These are phyloP conservation scores for Paecilomyces formosus DNA, from an alignment of 2,329 filamentous ascomycete genomes.

Conservation along the genomic window DNA sequence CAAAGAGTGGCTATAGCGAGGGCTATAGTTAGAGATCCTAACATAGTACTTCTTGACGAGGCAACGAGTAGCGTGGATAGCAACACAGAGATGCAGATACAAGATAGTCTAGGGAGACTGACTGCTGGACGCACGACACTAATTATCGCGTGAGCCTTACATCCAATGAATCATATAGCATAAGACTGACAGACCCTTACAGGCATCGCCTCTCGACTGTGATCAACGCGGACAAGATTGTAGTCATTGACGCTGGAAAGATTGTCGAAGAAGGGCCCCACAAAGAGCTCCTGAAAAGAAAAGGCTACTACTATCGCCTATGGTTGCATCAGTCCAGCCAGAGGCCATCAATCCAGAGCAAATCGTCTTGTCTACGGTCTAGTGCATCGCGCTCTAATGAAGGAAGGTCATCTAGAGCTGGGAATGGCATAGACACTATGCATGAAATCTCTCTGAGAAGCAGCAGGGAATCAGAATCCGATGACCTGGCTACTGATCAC, in stretches of 20 bases:
- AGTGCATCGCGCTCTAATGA: neutral
- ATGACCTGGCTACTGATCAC: neutral
- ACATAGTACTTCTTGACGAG: slow-evolving; percentile 43
- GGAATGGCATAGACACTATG: neutral
- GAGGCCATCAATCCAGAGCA: neutral
- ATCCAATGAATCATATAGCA: slow-evolving; percentile 2
- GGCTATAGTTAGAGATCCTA: slow-evolving; percentile 36
- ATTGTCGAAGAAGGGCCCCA: slow-evolving; percentile 60
- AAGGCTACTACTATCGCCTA: slow-evolving; percentile 56
- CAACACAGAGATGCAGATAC: slow-evolving; percentile 39
- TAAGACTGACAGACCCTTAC: neutral
- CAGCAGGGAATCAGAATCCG: neutral
- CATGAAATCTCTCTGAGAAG: neutral
- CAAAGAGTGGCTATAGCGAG: slow-evolving; percentile 45
- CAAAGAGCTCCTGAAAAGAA: slow-evolving; percentile 48
- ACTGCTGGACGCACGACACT: slow-evolving; percentile 46
- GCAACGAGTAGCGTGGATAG: slow-evolving; percentile 46
- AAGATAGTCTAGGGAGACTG: slow-evolving; percentile 40
- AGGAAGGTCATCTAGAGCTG: neutral
- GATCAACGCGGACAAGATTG: slow-evolving; percentile 60
- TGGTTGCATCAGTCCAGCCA: slow-evolving; percentile 54
- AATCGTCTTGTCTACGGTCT: neutral
- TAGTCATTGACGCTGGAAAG: slow-evolving; percentile 56
- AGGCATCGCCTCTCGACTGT: slow-evolving; percentile 63
- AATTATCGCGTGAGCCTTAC: slow-evolving; percentile 38